Evolutionary conservation across 768 basidiomycete species (phyloP).

Genomic region (Udeniomyces megalosporus): DNA sequence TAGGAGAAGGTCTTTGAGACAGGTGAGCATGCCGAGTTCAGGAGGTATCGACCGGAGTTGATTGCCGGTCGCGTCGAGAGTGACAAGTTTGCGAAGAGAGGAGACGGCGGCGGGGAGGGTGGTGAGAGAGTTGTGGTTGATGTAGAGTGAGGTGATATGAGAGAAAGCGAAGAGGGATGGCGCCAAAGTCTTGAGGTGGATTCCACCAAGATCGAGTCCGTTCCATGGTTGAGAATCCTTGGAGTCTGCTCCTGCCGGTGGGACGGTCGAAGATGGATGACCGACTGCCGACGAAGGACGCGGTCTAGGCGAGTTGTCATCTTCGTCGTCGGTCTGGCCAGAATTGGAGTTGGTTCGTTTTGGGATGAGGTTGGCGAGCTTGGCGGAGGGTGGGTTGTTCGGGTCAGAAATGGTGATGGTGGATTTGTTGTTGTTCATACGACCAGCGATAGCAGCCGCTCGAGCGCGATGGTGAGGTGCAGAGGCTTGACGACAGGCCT

Average conservation of each 20-base stretch:
- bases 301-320: constrained; percentile 23
- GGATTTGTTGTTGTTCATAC: constrained; percentile 53
- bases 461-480: constrained; percentile 88
- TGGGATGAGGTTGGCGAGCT: constrained; percentile 20
- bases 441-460: constrained; percentile 83
- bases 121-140: constrained; percentile 81
- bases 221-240: constrained; percentile 41
- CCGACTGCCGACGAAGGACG: constrained; percentile 23
- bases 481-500: constrained; percentile 72
- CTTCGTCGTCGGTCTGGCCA: constrained; percentile 22
- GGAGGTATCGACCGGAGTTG: constrained; percentile 57
- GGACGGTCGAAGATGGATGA: constrained; percentile 44
- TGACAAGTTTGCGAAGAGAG: constrained; percentile 64
- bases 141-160: constrained; percentile 87
- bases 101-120: constrained; percentile 67
- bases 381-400: constrained; percentile 35
- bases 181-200: constrained; percentile 80
- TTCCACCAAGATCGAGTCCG: constrained; percentile 89
- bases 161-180: constrained; percentile 62
- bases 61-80: constrained; percentile 86
- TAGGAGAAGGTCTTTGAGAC: constrained; percentile 76
- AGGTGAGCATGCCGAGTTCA: constrained; percentile 78
- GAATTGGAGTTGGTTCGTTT: constrained; percentile 20
- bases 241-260: constrained; percentile 26
- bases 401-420: constrained; percentile 88